phyloP scores from a whole-genome alignment of 2,329 filamentous ascomycete genomes.

The Aspergillus quadrilineatus region DNA sequence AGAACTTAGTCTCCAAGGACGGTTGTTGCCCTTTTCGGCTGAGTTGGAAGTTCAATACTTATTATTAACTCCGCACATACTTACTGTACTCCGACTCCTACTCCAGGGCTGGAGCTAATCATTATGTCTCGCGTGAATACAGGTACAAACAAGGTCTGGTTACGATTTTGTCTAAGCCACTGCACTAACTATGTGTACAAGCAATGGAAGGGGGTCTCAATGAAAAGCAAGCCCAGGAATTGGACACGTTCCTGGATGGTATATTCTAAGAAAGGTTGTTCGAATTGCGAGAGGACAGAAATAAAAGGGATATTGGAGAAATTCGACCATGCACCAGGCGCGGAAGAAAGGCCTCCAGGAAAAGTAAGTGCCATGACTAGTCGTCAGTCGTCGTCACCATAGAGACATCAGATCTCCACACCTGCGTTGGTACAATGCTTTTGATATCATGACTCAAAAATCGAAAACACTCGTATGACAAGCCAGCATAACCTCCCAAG shows the following conservation, averaged over 20 bases:
- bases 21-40: too few species aligned
- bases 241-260: constrained; percentile 29
- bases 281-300: constrained; percentile 21
- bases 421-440: constrained; percentile 16
- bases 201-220: constrained; percentile 7
- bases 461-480: constrained; percentile 12
- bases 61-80: too few species aligned
- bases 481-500: constrained; percentile 14
- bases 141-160: neutral
- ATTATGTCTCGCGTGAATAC: too few species aligned
- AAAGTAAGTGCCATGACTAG: constrained; percentile 19
- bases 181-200: constrained; percentile 24
- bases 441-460: constrained; percentile 16
- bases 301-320: constrained; percentile 13
- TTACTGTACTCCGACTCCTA: too few species aligned
- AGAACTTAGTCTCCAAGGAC: too few species aligned
- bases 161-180: neutral
- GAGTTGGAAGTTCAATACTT: too few species aligned
- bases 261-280: constrained; percentile 35
- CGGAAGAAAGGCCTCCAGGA: constrained; percentile 8
- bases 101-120: too few species aligned
- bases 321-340: constrained; percentile 26
- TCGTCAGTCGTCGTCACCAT: constrained; percentile 22
- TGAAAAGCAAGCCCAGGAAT: constrained; percentile 21
- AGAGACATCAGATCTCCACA: constrained; percentile 10